These are phyloP conservation scores for Sesbania bispinosa DNA, from an alignment of 306 rosid species.

Conservation along the genomic window DNA sequence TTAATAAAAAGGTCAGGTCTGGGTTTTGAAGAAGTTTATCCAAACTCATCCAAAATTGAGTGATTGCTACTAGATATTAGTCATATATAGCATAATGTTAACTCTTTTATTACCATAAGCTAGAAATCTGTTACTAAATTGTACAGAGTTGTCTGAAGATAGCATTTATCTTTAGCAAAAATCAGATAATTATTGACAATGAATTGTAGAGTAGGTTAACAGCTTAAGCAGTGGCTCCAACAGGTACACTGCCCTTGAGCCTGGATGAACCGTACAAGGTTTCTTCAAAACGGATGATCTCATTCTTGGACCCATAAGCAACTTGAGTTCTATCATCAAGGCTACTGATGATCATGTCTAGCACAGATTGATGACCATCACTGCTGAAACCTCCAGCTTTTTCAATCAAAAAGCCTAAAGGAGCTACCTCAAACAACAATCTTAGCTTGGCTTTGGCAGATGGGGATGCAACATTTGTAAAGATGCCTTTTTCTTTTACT, in stretches of 20 bases:
- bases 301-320: conserved; percentile 91
- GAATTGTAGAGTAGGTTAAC: conserved; percentile 22
- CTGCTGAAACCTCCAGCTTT: conserved; percentile 97
- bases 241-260: conserved; percentile 84
- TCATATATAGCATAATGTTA: too few species aligned
- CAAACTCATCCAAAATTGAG: too few species aligned
- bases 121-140: conserved; percentile 12
- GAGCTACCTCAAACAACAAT: conserved; percentile 95
- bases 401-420: conserved; percentile 81
- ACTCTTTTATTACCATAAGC: too few species aligned
- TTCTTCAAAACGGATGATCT: conserved; percentile 92
- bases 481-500: conserved; percentile 91
- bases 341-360: conserved; percentile 68
- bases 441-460: conserved; percentile 91
- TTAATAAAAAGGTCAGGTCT: too few species aligned
- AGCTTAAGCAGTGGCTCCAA: conserved; percentile 75
- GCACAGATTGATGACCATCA: conserved; percentile 78
- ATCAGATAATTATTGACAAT: conserved; percentile 4
- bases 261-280: conserved; percentile 93
- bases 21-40: too few species aligned
- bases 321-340: conserved; percentile 95
- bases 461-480: conserved; percentile 91
- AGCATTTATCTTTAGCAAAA: conserved; percentile 19
- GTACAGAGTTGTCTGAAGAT: too few species aligned
- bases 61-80: too few species aligned